These are phyloP conservation scores for Kurtzmaniella quercitrusa DNA, from an alignment of 1,139 yeast species.

Conservation along the genomic window DNA sequence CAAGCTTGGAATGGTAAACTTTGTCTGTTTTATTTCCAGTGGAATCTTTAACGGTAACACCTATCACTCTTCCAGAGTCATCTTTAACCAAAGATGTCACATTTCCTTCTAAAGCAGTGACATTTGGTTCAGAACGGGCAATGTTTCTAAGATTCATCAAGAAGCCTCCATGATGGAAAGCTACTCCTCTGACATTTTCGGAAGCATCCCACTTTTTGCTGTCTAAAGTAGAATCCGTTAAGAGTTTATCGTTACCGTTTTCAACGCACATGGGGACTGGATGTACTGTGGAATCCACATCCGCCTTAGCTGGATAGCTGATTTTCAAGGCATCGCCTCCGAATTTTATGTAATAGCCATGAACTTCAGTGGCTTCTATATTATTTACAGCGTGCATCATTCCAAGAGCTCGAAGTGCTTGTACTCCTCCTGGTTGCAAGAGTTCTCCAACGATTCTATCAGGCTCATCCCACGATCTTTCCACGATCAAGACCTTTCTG, in stretches of 20 bases:
- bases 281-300: conserved; percentile 33
- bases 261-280: conserved; percentile 54
- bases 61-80: conserved; percentile 46
- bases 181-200: conserved; percentile 68
- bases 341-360: conserved; percentile 79
- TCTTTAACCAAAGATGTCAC: conserved; percentile 59
- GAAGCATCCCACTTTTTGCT: conserved; percentile 55
- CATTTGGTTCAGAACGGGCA: conserved; percentile 64
- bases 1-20: conserved; percentile 55
- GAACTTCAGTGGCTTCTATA: conserved; percentile 73
- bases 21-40: conserved; percentile 19
- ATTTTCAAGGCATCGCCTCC: conserved; percentile 53
- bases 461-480: conserved; percentile 88
- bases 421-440: conserved; percentile 91
- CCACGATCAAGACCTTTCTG: conserved; percentile 67
- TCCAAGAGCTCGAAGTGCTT: conserved; percentile 77
- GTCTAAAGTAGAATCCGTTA: conserved; percentile 46
- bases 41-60: conserved; percentile 62
- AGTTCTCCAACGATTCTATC: conserved; percentile 97
- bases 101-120: conserved; percentile 77
- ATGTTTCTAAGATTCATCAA: conserved; percentile 70
- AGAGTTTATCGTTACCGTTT: conserved; percentile 53
- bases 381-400: conserved; percentile 74
- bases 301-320: conserved; percentile 68
- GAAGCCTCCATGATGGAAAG: conserved; percentile 91